These are phyloP conservation scores for Globisporangium perplexum DNA, from an alignment of 352 stramenopile species.

Conservation along the genomic window DNA sequence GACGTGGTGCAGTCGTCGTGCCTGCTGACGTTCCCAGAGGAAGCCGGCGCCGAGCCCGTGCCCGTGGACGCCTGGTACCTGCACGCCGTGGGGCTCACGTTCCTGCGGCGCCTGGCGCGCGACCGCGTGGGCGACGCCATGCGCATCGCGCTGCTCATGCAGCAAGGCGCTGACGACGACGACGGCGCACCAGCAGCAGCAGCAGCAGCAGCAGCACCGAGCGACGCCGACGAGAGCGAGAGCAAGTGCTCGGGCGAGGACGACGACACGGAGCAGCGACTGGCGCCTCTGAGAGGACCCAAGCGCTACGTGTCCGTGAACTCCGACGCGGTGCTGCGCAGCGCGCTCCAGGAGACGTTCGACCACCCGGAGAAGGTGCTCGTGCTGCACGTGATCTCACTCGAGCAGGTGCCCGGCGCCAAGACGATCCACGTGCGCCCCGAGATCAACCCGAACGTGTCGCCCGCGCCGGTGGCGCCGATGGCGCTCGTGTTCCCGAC, in stretches of 20 bases:
- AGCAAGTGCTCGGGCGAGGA: background rate
- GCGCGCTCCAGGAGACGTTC: slow-evolving; percentile 68
- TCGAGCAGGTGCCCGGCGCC: slow-evolving; percentile 41
- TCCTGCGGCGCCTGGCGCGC: slow-evolving; percentile 59
- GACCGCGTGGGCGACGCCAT: slow-evolving; percentile 63
- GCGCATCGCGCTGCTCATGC: slow-evolving; percentile 56
- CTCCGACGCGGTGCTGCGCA: slow-evolving; percentile 43
- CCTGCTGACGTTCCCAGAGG: slow-evolving; percentile 78
- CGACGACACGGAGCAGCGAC: background rate
- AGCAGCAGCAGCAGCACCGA: background rate
- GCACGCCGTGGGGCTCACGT: slow-evolving; percentile 60
- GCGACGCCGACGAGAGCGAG: background rate
- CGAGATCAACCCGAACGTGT: slow-evolving; percentile 78
- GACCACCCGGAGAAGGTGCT: slow-evolving; percentile 47
- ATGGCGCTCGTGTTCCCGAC: slow-evolving; percentile 71
- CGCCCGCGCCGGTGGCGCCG: slow-evolving; percentile 61
- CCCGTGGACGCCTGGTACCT: slow-evolving; percentile 84
- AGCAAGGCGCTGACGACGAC: slow-evolving; percentile 15
- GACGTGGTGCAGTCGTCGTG: slow-evolving; percentile 81
- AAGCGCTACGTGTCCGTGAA: slow-evolving; percentile 58
- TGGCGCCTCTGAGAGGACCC: background rate
- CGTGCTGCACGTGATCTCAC: slow-evolving; percentile 69
- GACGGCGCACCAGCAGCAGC: background rate
- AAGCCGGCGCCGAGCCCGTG: slow-evolving; percentile 58
- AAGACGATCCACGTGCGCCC: slow-evolving; percentile 67